These are phyloP conservation scores for Wilhelminamyces savonicus DNA, from an alignment of 805 yeast species.

Conservation along the genomic window DNA sequence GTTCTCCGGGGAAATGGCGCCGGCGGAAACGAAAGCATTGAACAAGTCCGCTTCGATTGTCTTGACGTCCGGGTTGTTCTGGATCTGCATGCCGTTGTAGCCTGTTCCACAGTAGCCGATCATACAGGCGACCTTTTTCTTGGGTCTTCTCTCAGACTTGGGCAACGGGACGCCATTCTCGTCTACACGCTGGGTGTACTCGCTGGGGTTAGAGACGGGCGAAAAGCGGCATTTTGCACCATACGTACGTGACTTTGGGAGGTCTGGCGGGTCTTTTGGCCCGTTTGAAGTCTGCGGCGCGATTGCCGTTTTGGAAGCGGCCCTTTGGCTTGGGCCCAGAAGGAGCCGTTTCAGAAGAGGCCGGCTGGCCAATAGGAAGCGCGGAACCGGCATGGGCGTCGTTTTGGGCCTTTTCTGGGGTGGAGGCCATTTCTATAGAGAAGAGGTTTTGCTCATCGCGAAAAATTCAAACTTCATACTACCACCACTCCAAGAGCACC, in stretches of 20 bases:
- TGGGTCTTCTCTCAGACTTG: slow-evolving; percentile 63
- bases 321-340: too few species aligned
- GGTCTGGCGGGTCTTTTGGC: neutral
- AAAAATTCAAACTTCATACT: too few species aligned
- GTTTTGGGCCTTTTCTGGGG: too few species aligned
- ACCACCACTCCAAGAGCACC: too few species aligned
- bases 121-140: slow-evolving; percentile 83
- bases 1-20: slow-evolving; percentile 82
- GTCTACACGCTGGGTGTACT: slow-evolving; percentile 43
- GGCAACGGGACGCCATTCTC: slow-evolving; percentile 57
- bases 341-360: too few species aligned
- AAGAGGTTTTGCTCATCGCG: too few species aligned
- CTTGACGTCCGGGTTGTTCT: slow-evolving; percentile 69
- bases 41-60: slow-evolving; percentile 90
- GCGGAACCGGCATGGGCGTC: too few species aligned
- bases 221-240: neutral
- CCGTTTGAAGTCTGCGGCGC: too few species aligned
- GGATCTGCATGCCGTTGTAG: slow-evolving; percentile 90
- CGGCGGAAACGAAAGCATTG: slow-evolving; percentile 76
- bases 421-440: too few species aligned
- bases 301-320: too few species aligned
- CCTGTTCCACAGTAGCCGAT: slow-evolving; percentile 96
- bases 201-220: slow-evolving; percentile 11
- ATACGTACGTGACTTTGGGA: neutral
- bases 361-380: too few species aligned